A percentile compares a stretch with the other conserved stretches of the same genome.
These are phyloP conservation scores for Acephala macrosclerotiorum DNA, from an alignment of 2,329 filamentous ascomycete genomes.

Conservation along the genomic window DNA sequence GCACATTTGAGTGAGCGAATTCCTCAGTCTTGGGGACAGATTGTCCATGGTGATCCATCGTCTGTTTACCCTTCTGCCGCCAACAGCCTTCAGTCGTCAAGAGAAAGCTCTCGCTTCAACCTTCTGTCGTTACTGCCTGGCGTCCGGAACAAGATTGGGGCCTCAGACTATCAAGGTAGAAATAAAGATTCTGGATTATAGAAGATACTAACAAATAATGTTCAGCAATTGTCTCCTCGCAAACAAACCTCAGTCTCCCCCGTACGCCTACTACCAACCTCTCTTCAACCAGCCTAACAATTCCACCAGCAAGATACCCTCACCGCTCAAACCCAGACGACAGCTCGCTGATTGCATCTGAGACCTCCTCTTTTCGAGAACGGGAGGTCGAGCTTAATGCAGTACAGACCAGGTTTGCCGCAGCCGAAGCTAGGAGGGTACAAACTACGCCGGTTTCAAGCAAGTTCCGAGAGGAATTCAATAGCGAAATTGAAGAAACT, in stretches of 20 bases:
- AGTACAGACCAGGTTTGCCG: constrained; percentile 37
- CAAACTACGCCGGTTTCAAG: constrained; percentile 39
- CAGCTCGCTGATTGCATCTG: constrained; percentile 38
- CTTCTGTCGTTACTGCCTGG: constrained; percentile 26
- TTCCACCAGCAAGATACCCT: constrained; percentile 24
- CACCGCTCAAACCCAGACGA: constrained; percentile 33
- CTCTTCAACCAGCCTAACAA: constrained; percentile 25
- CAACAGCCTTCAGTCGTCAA: constrained; percentile 35
- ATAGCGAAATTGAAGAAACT: constrained; percentile 20
- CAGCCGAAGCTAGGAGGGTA: constrained; percentile 26
- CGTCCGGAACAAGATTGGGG: constrained; percentile 18
- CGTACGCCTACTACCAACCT: constrained; percentile 26
- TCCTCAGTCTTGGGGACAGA: constrained; percentile 34
- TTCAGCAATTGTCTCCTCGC: not conserved
- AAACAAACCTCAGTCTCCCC: constrained; percentile 3
- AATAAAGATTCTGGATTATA: not conserved
- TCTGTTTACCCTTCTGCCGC: constrained; percentile 35
- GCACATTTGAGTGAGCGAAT: constrained; percentile 33
- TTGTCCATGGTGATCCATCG: constrained; percentile 31
- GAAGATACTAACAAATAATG: not conserved
- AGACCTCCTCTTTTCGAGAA: constrained; percentile 40
- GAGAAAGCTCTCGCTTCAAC: constrained; percentile 36
- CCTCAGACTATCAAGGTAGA: constrained; percentile 12
- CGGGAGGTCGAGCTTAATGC: constrained; percentile 37
- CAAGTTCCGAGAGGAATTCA: constrained; percentile 43